Conservation (phyloP, 495 filamentous ascomycete genomes). For the Sporormia fimetaria region DNA sequence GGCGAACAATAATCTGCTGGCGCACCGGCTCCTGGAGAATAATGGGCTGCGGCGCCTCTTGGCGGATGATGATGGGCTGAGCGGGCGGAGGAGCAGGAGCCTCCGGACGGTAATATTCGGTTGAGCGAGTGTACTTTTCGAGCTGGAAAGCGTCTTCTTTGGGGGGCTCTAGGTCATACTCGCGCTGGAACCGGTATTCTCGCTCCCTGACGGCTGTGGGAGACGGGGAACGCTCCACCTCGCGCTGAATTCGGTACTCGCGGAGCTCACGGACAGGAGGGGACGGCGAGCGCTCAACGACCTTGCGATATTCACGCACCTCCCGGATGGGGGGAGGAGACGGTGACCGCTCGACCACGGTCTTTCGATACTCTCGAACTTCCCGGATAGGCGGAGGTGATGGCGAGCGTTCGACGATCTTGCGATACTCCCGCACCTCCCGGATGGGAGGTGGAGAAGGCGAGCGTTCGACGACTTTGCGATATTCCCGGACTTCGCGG, state of each 20-base stretch:
- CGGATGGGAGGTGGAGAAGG: slow-evolving; percentile 4
- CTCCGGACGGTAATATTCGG: slow-evolving; percentile 50
- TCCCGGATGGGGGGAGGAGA: slow-evolving; percentile 10
- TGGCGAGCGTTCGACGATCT: slow-evolving; percentile 13
- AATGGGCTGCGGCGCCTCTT: slow-evolving; percentile 52
- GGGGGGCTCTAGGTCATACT: slow-evolving; percentile 24
- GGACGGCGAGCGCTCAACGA: slow-evolving; percentile 27
- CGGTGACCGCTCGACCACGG: slow-evolving; percentile 12
- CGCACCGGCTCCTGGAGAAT: slow-evolving; percentile 59
- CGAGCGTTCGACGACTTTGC: slow-evolving; percentile 14
- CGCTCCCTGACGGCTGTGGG: slow-evolving; percentile 24
- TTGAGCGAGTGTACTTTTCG: slow-evolving; percentile 53
- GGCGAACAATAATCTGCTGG: slow-evolving; percentile 50
- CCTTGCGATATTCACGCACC: slow-evolving; percentile 22
- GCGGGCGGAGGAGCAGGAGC: slow-evolving; percentile 35
- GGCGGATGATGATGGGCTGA: slow-evolving; percentile 60
- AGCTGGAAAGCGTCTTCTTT: slow-evolving; percentile 35
- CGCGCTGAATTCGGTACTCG: slow-evolving; percentile 29
- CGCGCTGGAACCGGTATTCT: slow-evolving; percentile 30
- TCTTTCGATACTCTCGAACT: slow-evolving; percentile 21
- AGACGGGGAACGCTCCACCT: slow-evolving; percentile 24
- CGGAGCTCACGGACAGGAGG: slow-evolving; percentile 21
- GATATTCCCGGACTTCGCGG: slow-evolving; percentile 23
- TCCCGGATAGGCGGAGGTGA: slow-evolving; percentile 11
- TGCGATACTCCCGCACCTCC: slow-evolving; percentile 23